Evolutionary conservation across 202 grass and related monocot genomes (phyloP).

Genomic region (Alloteropsis angusta): DNA sequence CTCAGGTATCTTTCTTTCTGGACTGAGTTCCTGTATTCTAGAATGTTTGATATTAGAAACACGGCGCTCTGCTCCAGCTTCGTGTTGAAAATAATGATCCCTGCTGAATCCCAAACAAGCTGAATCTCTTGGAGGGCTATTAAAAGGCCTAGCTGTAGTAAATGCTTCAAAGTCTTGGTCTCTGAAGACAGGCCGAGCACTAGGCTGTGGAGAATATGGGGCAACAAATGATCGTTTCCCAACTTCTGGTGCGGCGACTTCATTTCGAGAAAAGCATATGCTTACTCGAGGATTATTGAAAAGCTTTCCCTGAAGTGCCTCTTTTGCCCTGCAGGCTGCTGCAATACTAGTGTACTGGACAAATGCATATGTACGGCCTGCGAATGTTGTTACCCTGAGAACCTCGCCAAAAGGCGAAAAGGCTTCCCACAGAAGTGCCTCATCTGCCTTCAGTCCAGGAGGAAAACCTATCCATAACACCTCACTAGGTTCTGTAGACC

Average conservation of each 20-base stretch:
- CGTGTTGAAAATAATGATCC: slow-evolving; percentile 32
- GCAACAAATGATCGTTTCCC: slow-evolving; percentile 28
- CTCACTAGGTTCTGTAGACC: slow-evolving; percentile 71
- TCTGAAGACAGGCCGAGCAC: slow-evolving; percentile 20
- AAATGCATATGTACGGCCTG: slow-evolving; percentile 80
- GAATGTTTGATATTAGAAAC: slow-evolving; percentile 31
- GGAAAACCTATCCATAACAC: slow-evolving; percentile 95
- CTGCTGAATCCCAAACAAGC: slow-evolving; percentile 34
- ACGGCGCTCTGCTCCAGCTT: slow-evolving; percentile 19
- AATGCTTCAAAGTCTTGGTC: slow-evolving; percentile 34
- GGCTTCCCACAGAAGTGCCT: slow-evolving; percentile 50
- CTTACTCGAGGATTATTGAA: slow-evolving; percentile 86
- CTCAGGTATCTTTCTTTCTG: slow-evolving; percentile 46
- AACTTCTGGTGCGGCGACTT: slow-evolving; percentile 38
- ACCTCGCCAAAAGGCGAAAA: slow-evolving; percentile 85
- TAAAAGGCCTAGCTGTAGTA: slow-evolving; percentile 28
- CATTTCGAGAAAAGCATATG: slow-evolving; percentile 88
- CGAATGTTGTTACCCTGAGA: slow-evolving; percentile 73
- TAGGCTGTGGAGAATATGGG: slow-evolving; percentile 28
- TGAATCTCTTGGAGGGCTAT: slow-evolving; percentile 39
- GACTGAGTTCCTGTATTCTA: slow-evolving; percentile 20
- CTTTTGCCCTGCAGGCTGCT: slow-evolving; percentile 82
- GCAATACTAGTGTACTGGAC: slow-evolving; percentile 61
- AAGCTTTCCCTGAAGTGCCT: slow-evolving; percentile 86
- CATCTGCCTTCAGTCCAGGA: slow-evolving; percentile 52